Base-by-base conservation (phyloP, 176 grass and related monocot genomes). In the Olyra latifolia region DNA sequence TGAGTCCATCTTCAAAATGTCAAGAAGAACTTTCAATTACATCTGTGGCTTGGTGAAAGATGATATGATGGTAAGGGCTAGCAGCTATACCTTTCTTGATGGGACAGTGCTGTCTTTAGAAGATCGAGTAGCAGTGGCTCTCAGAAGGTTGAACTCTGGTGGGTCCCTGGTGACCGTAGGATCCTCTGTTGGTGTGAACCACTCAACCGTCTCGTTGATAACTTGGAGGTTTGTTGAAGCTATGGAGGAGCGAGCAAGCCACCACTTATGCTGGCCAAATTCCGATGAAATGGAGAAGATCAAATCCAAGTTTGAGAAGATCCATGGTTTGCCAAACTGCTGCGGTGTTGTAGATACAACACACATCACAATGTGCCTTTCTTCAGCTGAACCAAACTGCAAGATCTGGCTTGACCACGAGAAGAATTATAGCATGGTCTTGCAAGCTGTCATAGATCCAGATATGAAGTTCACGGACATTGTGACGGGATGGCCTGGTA, bases 211-310 rank as follows among this genome's bases (percentile, higher is more conserved):
- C 40, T 92, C 90, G 4, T 80, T 89, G 54, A 43, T 92, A 60
- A 92, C 90, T 16, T 92, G 90, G 90, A 85, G 90, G 27, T 92
- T 92, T 79, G 85, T 92, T 56, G 90, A 92, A 66, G 74, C 90
- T 24, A 86, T 92, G 90, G 90, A 92, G 75, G 87, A 86, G 65
- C 80, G 75, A 60, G 87, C 69, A 30, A 79, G 81, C 49, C 83
- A 89, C 58, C 87, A 81, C 71, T 83, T 92, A 59, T 57, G 42
- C 44, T 92, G 90, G 90, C 90, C 90, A 19, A 54, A 71, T 44
- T 72, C 83, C 10, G 29, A 79, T 44, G 83, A 92, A 73, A 84
- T 92, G 83, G 87, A 83, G 27, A 86, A 54, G 38, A 87, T 92
- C 43, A 92, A 92, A 63, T 92, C 83, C 63, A 89, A 72, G 49